Conservation (phyloP, 169 alveolate genomes). For the Eimeria maxima region DNA sequence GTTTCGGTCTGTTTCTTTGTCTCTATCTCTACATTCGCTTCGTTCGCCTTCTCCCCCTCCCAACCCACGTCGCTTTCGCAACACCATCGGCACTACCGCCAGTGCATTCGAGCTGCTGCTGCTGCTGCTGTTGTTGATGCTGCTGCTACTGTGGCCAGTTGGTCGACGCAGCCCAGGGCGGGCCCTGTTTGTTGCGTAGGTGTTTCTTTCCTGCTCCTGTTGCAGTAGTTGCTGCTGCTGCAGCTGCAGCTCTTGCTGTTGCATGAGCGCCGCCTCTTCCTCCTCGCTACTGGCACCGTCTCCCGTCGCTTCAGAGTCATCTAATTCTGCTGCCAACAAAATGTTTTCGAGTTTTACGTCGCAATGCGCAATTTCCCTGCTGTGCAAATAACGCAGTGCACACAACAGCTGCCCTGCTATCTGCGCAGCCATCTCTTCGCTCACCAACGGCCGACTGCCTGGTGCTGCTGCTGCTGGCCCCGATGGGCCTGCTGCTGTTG, state of each 20-base stretch:
- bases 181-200: not conserved
- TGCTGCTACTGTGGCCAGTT: conserved; percentile 11
- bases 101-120: conserved; percentile 34
- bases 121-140: conserved; percentile 58
- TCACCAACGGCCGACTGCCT: not conserved
- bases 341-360: conserved; percentile 89
- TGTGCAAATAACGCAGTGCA: conserved; percentile 88
- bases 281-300: conserved; percentile 48
- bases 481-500: conserved; percentile 4
- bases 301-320: conserved; percentile 43
- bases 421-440: conserved; percentile 84
- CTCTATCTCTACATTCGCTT: not conserved
- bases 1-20: not conserved
- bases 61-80: conserved; percentile 33
- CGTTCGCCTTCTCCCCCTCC: not conserved
- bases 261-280: conserved; percentile 59
- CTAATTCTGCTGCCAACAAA: conserved; percentile 82
- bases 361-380: conserved; percentile 86
- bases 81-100: conserved; percentile 51
- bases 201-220: conserved; percentile 33
- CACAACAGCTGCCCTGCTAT: conserved; percentile 85
- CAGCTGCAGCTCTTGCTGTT: conserved; percentile 52
- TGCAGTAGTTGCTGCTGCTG: conserved; percentile 75
- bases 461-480: conserved; percentile 53
- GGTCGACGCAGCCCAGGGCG: conserved; percentile 35